Conservation (phyloP, 2,329 filamentous ascomycete genomes). For the Colletotrichum shisoi region DNA sequence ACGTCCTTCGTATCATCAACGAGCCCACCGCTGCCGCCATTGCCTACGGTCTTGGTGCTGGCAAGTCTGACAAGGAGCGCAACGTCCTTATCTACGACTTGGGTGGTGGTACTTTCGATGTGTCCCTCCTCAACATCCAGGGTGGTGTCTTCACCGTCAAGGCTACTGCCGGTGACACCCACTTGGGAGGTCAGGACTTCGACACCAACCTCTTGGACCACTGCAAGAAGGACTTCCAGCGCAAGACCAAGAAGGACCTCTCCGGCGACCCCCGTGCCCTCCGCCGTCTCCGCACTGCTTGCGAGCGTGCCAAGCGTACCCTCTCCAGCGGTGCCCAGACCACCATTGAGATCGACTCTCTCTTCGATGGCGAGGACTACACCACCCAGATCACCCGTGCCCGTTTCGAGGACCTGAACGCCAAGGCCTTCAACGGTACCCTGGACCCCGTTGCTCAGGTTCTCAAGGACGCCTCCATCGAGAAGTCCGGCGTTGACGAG, state of each 20-base stretch:
- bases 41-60: constrained; percentile 94
- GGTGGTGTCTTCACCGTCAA: constrained; percentile 99
- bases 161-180: constrained; percentile 96
- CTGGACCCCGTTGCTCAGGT: constrained; percentile 96
- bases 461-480: constrained; percentile 86
- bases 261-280: constrained; percentile 88
- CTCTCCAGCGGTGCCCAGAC: constrained; percentile 97
- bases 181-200: constrained; percentile 95
- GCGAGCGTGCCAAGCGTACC: constrained; percentile 99
- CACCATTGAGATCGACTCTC: constrained; percentile 97
- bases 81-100: constrained; percentile 99
- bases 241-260: constrained; percentile 83
- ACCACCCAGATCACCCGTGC: constrained; percentile 97
- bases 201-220: constrained; percentile 94
- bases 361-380: constrained; percentile 98
- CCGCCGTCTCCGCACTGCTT: constrained; percentile 94
- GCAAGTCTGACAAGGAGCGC: constrained; percentile 96
- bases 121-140: constrained; percentile 97
- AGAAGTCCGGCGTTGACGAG: constrained; percentile 94
- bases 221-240: constrained; percentile 93
- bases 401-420: constrained; percentile 98
- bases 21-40: constrained; percentile 98
- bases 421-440: constrained; percentile 91
- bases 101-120: constrained; percentile 99
- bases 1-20: constrained; percentile 99